phyloP scores from a whole-genome alignment of 257 asterid species.

The Mitragyna speciosa region DNA sequence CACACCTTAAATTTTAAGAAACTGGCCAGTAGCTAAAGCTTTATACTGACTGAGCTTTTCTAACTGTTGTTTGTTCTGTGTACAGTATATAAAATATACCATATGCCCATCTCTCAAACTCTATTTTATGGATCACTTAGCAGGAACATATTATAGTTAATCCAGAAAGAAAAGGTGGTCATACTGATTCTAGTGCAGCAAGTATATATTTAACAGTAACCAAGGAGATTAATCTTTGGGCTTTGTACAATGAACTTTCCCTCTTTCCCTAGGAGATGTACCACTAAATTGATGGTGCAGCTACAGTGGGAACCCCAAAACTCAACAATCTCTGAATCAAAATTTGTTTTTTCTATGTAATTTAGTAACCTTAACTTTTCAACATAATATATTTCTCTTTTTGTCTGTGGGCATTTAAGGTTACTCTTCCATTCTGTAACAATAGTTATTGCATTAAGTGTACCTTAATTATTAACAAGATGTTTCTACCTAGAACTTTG shows the following conservation, averaged over 20 bases:
- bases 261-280: conserved; percentile 8
- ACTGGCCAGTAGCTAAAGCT: neutral
- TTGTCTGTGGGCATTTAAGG: neutral
- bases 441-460: neutral
- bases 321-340: neutral
- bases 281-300: neutral
- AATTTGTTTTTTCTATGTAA: neutral
- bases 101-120: neutral
- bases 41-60: neutral
- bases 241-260: conserved; percentile 16
- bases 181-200: neutral
- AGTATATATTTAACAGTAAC: neutral
- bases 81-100: neutral
- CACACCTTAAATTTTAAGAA: neutral
- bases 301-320: neutral
- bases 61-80: neutral
- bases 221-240: conserved; percentile 7
- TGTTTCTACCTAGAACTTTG: neutral
- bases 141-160: neutral
- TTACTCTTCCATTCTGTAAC: neutral
- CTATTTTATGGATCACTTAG: neutral
- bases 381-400: neutral
- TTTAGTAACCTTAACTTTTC: neutral
- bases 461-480: too few species aligned
- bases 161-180: neutral